Evolutionary conservation across 2,329 filamentous ascomycete species (phyloP).

Genomic region (Arthrobotrys sphaeroides): DNA sequence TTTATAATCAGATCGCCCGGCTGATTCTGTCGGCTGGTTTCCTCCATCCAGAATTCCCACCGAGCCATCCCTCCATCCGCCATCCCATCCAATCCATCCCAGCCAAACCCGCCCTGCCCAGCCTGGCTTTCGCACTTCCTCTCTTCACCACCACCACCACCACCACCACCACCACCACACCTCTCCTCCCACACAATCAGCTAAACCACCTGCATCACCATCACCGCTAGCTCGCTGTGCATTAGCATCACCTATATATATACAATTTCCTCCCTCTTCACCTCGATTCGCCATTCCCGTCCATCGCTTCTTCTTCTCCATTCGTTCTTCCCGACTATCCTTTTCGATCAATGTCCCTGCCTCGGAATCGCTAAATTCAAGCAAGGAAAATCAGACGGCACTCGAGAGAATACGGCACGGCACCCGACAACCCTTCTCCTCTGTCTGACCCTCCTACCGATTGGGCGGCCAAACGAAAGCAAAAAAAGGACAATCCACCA

Average conservation of each 20-base stretch:
- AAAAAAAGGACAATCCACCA: constrained; percentile 23
- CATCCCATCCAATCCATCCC: constrained; percentile 24
- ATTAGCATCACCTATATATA: constrained; percentile 23
- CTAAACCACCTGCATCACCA: constrained; percentile 31
- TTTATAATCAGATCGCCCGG: constrained; percentile 7
- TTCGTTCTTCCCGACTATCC: constrained; percentile 38
- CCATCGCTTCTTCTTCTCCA: constrained; percentile 22
- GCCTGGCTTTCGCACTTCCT: constrained; percentile 34
- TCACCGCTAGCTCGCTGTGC: constrained; percentile 27
- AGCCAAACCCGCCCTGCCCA: constrained; percentile 13
- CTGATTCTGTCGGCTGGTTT: background rate
- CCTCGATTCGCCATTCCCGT: background rate
- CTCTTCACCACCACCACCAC: constrained; percentile 38
- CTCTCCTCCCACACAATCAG: constrained; percentile 26
- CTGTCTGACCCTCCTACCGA: constrained; percentile 19
- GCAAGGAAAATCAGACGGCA: constrained; percentile 12
- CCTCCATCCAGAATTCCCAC: background rate
- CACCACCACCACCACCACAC: constrained; percentile 39
- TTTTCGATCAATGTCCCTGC: constrained; percentile 37
- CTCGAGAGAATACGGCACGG: constrained; percentile 21
- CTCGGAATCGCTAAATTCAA: constrained; percentile 30
- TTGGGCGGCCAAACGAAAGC: constrained; percentile 22
- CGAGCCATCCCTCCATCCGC: background rate
- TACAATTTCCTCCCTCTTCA: constrained; percentile 9
- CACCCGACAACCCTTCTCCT: constrained; percentile 24